Conservation (phyloP, 441 rosid species). For the Populus hybrid region DNA sequence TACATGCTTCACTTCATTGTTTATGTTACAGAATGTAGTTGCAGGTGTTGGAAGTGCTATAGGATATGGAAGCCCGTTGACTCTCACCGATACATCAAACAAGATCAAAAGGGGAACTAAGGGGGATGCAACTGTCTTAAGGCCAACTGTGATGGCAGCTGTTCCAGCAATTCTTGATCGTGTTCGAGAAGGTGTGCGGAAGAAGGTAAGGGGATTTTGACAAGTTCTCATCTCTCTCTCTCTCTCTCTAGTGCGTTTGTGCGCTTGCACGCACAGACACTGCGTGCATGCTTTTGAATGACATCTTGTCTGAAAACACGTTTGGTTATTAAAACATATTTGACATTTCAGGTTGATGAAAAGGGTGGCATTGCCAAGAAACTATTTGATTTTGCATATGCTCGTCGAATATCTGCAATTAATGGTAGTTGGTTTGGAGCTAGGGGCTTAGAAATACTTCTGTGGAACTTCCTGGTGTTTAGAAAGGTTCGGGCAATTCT, state of each 20-base stretch:
- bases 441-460: constrained; percentile 82
- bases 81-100: constrained; percentile 92
- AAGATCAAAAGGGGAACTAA: constrained; percentile 86
- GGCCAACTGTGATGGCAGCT: constrained; percentile 93
- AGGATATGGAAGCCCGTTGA: constrained; percentile 94
- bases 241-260: not conserved
- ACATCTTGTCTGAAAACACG: not conserved
- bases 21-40: constrained; percentile 57
- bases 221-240: not conserved
- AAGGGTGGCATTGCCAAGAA: constrained; percentile 81
- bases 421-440: constrained; percentile 98
- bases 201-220: constrained; percentile 50
- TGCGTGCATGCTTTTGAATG: not conserved
- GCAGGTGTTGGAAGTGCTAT: constrained; percentile 85
- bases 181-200: constrained; percentile 92
- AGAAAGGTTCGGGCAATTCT: constrained; percentile 75
- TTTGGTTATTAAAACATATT: not conserved
- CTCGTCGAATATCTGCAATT: constrained; percentile 79
- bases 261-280: too few species aligned
- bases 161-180: constrained; percentile 99
- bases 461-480: constrained; percentile 89
- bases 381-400: constrained; percentile 87
- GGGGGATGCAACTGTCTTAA: constrained; percentile 79
- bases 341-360: constrained; percentile 56
- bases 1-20: not conserved